Evolutionary conservation across 257 asterid genomes (phyloP), one percentile per base, ranked within the genome.

Genomic region (Solanum lycopersicoides): DNA sequence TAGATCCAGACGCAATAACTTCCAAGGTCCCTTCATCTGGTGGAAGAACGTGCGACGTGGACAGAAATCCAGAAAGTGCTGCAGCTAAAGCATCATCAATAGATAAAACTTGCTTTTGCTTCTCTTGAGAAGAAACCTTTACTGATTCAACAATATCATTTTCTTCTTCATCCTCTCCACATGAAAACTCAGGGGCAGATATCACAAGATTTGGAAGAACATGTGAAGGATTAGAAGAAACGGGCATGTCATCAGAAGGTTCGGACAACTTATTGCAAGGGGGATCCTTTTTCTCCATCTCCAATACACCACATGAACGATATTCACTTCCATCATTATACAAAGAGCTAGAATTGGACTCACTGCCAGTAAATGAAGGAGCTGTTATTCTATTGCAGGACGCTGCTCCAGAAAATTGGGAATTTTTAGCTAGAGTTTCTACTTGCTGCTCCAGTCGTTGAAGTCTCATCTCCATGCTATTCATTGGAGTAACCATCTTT

Each of bases 1-100:
- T 50, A 84, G 34, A 60, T 74, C 41, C 73, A 50, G 60, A 44
- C 74, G 20, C 23, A 82, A 28, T 28, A 50, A 86, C 74, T 73
- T 71, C 83, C 32, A 85, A 44, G 60, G 82, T 72, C 74, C 66
- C 82, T 20, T 82, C 35, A 82, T 86, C 91, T 14, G 88, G 86
- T 21, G 75, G 77, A 79, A 75, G 8, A 42, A 16, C 86, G 6
- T 50, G 56, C 56, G 90, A 72, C 32, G 92, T 45, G 63, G 95
- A 89, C 88, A 95, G 65, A 88, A 97, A 92, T 76, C 95, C 94
- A 86, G 95, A 82, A 77, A 95, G 96, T 77, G 99, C 98, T 53
- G 97, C 96, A 91, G 98, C 98, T 89, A 96, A 90, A 88, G 98
- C 96, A 89, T 93, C 98, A 89, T 96, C 96, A 86, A 95, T 90